These are phyloP conservation scores for Dothideomycetidae sp. DNA, from an alignment of 2,329 filamentous ascomycete genomes.

Conservation along the genomic window DNA sequence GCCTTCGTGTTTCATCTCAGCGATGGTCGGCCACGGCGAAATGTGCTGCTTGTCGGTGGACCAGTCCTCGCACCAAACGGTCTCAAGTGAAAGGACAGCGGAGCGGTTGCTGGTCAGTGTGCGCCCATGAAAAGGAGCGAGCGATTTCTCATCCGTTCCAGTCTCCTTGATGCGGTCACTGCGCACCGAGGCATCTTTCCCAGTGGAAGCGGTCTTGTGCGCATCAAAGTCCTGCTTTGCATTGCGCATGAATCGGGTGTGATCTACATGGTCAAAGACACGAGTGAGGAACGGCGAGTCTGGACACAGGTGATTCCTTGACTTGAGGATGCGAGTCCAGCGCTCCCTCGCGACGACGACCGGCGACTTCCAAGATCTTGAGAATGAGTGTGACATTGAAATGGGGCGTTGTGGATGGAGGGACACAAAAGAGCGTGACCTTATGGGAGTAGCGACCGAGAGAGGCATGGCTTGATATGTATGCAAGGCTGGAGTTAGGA, in stretches of 20 bases:
- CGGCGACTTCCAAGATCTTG: constrained; percentile 14
- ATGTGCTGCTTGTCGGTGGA: constrained; percentile 18
- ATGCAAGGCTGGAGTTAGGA: background rate
- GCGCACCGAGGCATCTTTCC: background rate
- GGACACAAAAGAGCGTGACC: constrained; percentile 1
- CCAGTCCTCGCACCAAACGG: constrained; percentile 26
- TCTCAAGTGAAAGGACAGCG: constrained; percentile 25
- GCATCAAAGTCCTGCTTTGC: constrained; percentile 12
- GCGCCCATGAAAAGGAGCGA: background rate
- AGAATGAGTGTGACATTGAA: constrained; percentile 9
- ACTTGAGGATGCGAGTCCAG: constrained; percentile 13
- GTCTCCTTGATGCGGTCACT: background rate
- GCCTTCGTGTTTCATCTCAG: constrained; percentile 35
- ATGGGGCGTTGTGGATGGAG: background rate
- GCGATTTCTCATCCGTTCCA: background rate
- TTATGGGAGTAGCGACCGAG: background rate
- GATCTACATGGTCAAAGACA: constrained; percentile 16
- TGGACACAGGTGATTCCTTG: constrained; percentile 15
- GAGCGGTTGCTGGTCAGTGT: constrained; percentile 10
- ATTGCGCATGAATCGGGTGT: constrained; percentile 13
- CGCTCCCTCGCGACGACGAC: constrained; percentile 11
- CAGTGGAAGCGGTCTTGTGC: constrained; percentile 2
- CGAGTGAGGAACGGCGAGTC: constrained; percentile 16
- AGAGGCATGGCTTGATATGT: background rate
- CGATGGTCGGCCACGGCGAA: constrained; percentile 27